Evolutionary conservation across 192 early-diverging fungal genomes (phyloP).

Genomic region (Backusella sp.): DNA sequence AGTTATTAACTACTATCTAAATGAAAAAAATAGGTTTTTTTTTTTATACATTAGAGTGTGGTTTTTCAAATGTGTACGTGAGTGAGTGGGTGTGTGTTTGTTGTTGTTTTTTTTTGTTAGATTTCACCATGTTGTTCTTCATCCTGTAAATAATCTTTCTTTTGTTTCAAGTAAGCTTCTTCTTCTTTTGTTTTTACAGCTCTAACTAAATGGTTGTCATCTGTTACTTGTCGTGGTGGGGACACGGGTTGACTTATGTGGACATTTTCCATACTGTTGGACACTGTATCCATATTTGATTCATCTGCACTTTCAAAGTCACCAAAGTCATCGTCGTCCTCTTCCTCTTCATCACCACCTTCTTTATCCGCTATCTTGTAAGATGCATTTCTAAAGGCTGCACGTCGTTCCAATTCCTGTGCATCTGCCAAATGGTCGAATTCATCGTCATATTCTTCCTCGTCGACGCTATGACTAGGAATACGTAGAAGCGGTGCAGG

Average conservation of each 20-base stretch:
- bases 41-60: background rate
- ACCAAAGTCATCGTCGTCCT: constrained; percentile 27
- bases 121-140: constrained; percentile 31
- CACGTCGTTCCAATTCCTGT: constrained; percentile 23
- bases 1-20: constrained; percentile 4
- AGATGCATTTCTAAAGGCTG: constrained; percentile 9
- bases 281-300: background rate
- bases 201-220: constrained; percentile 22
- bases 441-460: constrained; percentile 21
- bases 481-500: constrained; percentile 4
- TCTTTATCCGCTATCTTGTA: background rate
- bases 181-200: constrained; percentile 30
- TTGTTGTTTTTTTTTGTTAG: constrained; percentile 6
- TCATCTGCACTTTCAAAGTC: constrained; percentile 25
- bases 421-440: constrained; percentile 28
- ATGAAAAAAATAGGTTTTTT: background rate
- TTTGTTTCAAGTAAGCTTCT: constrained; percentile 7
- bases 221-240: background rate
- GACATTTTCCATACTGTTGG: constrained; percentile 7
- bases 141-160: constrained; percentile 12
- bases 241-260: background rate
- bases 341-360: background rate
- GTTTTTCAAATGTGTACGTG: background rate
- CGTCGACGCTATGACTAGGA: constrained; percentile 12
- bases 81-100: background rate